Base-by-base conservation (phyloP, 2,329 filamentous ascomycete genomes). In the Colletotrichum sp. region DNA sequence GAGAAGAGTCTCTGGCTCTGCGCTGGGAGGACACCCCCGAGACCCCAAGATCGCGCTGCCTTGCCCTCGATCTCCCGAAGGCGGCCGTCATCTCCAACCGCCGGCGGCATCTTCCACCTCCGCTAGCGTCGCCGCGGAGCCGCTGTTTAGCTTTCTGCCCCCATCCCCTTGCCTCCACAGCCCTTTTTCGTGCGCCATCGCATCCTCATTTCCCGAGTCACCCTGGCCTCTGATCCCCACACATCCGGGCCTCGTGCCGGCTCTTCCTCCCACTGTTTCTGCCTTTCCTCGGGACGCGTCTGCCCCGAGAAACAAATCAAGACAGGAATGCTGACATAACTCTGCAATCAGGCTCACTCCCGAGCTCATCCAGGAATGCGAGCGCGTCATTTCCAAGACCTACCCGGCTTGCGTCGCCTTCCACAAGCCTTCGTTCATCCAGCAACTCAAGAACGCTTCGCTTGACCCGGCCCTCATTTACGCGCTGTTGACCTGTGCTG, bases 321-420 rank as follows among this genome's bases (percentile, higher is more conserved):
- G 30, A 26, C 39, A 26, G 12, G 18, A 28, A 66, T 52, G 66
- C 71, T 75, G 73, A 75, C 64, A 34, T 66, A 66, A 69, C 39
- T 57, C 59, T 10, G 64, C 39, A 65, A 59, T 71, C 79, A 87
- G 86, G 78, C 82, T 92, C 68, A 91, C 90, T 10, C 90, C 90
- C 68, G 90, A 92, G 81, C 85, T 92, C 77, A 85, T 91, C 77
- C 84, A 87, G 78, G 90, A 92, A 83, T 92, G 90, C 82, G 90
- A 92, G 83, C 87, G 90, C 74, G 90, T 92, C 81, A 89, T 92
- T 79, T 89, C 87, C 79, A 92, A 91, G 85, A 91, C 90, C 16
- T 87, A 92, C 79, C 90, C 90, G 52, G 90, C 90, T 77, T 92
- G 90, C 81, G 90, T 92, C 57, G 90, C 90, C 80, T 92, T 92